These are phyloP conservation scores for Thielaviopsis musarum DNA, from an alignment of 2,329 filamentous ascomycete genomes.

Conservation along the genomic window DNA sequence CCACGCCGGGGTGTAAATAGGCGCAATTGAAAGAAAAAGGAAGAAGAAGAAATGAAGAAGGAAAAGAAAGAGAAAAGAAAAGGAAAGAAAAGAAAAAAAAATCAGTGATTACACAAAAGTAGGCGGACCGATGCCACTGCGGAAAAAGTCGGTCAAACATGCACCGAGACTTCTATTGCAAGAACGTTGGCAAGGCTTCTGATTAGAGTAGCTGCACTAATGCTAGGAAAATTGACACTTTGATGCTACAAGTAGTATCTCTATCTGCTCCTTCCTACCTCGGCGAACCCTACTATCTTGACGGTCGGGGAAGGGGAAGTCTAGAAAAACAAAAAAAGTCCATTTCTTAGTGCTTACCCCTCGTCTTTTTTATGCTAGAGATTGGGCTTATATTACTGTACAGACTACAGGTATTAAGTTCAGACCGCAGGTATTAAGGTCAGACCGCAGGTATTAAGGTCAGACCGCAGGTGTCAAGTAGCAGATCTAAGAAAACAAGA, in stretches of 20 bases:
- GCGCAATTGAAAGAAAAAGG: neutral
- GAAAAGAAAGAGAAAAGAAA: neutral
- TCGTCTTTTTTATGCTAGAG: no score
- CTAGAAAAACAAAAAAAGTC: neutral
- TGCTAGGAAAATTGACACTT: neutral
- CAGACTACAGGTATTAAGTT: no score
- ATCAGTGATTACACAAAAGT: neutral
- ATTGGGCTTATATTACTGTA: no score
- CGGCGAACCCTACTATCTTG: neutral
- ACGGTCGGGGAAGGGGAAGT: neutral
- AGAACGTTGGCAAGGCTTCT: neutral
- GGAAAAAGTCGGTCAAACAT: neutral
- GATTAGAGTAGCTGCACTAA: neutral
- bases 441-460: no score
- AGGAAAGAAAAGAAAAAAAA: neutral
- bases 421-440: no score
- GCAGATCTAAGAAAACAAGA: neutral
- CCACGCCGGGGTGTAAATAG: neutral
- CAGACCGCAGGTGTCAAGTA: no score
- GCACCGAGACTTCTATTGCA: neutral
- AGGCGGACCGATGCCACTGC: no score
- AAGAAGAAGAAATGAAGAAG: neutral
- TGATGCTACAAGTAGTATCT: no score
- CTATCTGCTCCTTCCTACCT: neutral
- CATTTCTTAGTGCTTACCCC: neutral